Percentiles rank a stretch among this genome's conserved stretches.
Conservation (phyloP, 2,329 filamentous ascomycete genomes). For the Aspergillus vadensis region DNA sequence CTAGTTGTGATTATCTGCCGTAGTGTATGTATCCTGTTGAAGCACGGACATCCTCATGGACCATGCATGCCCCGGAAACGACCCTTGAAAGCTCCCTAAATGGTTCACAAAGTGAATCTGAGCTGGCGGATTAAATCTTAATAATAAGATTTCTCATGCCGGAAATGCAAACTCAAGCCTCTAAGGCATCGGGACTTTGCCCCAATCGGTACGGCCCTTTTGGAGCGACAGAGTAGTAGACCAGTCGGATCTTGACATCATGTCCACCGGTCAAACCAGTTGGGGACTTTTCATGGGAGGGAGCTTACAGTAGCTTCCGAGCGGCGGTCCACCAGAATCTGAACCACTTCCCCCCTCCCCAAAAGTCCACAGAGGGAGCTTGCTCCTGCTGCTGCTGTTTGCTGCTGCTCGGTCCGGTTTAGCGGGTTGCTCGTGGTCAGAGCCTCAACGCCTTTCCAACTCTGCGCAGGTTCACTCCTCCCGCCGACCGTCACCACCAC, state of each 20-base stretch:
- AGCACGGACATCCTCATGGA: constrained; percentile 20
- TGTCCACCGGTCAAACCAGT: neutral
- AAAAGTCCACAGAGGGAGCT: neutral
- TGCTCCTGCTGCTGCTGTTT: neutral
- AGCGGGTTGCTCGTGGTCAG: constrained; percentile 17
- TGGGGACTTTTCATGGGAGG: neutral
- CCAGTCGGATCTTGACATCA: constrained; percentile 8
- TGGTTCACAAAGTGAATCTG: neutral
- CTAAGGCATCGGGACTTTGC: neutral
- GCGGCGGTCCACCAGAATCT: neutral
- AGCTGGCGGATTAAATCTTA: neutral
- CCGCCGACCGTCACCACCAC: constrained; percentile 10
- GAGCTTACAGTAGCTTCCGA: neutral
- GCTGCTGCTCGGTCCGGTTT: constrained; percentile 15
- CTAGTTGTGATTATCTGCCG: neutral
- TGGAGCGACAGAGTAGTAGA: neutral
- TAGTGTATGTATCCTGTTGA: constrained; percentile 4
- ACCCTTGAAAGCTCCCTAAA: neutral
- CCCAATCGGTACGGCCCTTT: neutral
- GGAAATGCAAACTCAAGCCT: neutral
- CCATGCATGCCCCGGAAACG: constrained; percentile 12
- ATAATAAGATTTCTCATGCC: constrained; percentile 2
- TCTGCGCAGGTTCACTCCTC: constrained; percentile 17
- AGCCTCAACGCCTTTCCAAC: constrained; percentile 22
- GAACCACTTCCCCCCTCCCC: neutral